Base-by-base conservation (phyloP, 164 flowering plant species). In the Annona squamosa region DNA sequence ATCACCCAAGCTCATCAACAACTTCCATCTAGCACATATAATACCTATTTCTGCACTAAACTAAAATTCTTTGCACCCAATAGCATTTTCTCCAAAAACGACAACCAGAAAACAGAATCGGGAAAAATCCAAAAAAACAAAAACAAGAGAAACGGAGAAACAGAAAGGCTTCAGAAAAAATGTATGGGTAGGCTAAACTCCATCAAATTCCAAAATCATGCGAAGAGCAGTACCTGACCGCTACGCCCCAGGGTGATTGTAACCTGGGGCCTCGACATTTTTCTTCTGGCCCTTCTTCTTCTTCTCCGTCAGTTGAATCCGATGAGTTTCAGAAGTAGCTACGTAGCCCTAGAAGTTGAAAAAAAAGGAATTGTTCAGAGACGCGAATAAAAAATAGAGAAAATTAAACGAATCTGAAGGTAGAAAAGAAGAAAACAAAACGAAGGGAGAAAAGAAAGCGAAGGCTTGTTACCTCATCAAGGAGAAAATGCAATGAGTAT, bases 211-310 rank as follows among this genome's bases (percentile, higher is more conserved):
- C 68, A 2, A 13, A 18, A 75, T 62, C 9, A 63, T 63, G 43
- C 44, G 46, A 52, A 1, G 71, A 37, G 4, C 3, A 71, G 42
- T 80, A 91, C 97, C 90, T 85, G 94, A 71, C 93, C 90, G 48
- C 79, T 77, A 63, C 87, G 81, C 12, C 97, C 94, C 19, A 91
- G 82, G 78, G 93, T 90, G 47, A 91, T 88, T 13, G 94, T 90
- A 67, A 90, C 85, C 71, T 83, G 85, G 68, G 84, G 80, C 80
- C 84, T 77, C 46, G 91, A 86, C 84, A 82, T 75, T 67, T 83
- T 43, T 52, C 0, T 26, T 26, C 37, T 26, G 37, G 37, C 19
- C 18, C 47, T 3, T 37, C 7, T 37, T 37, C 7, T 37, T 4
- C 45, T 59, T 41, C 17, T 68, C 82, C 47, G 85, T 72, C 90